phyloP scores from a whole-genome alignment of 306 rosid species.

The Prunus kanzakura region DNA sequence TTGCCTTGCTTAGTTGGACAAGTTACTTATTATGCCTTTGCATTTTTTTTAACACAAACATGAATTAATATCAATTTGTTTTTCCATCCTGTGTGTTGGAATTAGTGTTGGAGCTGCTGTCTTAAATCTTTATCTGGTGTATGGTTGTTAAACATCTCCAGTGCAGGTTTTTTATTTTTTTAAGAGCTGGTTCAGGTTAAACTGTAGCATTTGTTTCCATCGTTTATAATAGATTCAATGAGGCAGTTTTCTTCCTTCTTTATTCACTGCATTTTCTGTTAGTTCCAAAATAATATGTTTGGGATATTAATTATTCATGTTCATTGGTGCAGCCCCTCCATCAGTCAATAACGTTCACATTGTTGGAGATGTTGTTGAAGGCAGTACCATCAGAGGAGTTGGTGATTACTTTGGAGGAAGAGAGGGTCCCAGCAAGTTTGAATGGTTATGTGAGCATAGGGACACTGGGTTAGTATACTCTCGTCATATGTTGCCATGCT shows the following conservation, averaged over 20 bases:
- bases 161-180: background rate
- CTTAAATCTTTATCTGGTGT: background rate
- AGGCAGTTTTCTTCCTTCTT: background rate
- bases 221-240: background rate
- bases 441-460: constrained; percentile 71
- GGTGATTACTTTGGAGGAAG: constrained; percentile 98
- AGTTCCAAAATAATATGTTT: background rate
- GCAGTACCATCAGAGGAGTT: constrained; percentile 67
- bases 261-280: constrained; percentile 1
- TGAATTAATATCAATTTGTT: background rate
- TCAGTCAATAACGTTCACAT: constrained; percentile 74
- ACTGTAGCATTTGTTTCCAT: background rate
- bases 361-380: constrained; percentile 86
- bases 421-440: constrained; percentile 99
- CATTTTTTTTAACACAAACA: background rate
- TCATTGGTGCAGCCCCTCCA: constrained; percentile 71
- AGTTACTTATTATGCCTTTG: background rate
- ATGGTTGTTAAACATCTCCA: background rate
- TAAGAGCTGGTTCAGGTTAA: background rate
- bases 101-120: background rate
- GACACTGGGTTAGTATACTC: constrained; percentile 69
- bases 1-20: constrained; percentile 6
- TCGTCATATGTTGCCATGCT: background rate
- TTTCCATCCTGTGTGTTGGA: background rate
- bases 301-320: background rate